Base-by-base conservation (phyloP, 2,329 filamentous ascomycete genomes). In the Pezizomycotina sp. region DNA sequence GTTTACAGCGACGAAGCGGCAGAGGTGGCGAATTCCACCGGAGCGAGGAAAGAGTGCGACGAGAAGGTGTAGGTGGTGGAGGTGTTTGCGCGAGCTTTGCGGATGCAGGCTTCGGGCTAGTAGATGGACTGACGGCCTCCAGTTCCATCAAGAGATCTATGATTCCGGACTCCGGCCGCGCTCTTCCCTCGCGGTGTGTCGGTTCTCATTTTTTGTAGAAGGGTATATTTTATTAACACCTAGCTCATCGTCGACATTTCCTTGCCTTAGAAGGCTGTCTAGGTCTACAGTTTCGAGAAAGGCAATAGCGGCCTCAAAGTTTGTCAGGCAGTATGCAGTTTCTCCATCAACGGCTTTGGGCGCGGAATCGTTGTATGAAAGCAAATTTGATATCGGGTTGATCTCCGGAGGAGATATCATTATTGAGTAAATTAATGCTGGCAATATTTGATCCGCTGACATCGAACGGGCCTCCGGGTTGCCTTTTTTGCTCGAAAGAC, bases 401-500 rank as follows among this genome's bases (percentile, higher is more conserved):
- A 95, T 74, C 21, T 75, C 71, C 0, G 84, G 78, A 0, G 82
- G 77, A 27, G 84, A 76, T 2, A 83, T 93, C 54, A 98, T 91
- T 42, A 98, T 68, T 0, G 83, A 81, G 60, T 92, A 98, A 44
- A 98, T 98, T 45, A 98, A 67, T 57, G 92, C 92, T 1, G 89
- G 89, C 56, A 98, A 74, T 36, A 98, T 91, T 58, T 95, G 89
- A 54, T 98, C 89, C 2, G 89, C 89, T 1, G 89, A 95, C n/a
- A n/a, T n/a, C n/a, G n/a, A n/a, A n/a, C n/a, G n/a, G n/a, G n/a
- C n/a, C n/a, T n/a, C n/a, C n/a, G n/a, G n/a, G n/a, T n/a, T n/a
- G n/a, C n/a, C n/a, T n/a, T n/a, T n/a, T n/a, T n/a, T n/a, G n/a
- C n/a, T n/a, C n/a, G n/a, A n/a, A n/a, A n/a, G n/a, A n/a, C n/a